Base-by-base conservation (phyloP, 1,139 yeast genomes). In the Saccharomyces hybrid region DNA sequence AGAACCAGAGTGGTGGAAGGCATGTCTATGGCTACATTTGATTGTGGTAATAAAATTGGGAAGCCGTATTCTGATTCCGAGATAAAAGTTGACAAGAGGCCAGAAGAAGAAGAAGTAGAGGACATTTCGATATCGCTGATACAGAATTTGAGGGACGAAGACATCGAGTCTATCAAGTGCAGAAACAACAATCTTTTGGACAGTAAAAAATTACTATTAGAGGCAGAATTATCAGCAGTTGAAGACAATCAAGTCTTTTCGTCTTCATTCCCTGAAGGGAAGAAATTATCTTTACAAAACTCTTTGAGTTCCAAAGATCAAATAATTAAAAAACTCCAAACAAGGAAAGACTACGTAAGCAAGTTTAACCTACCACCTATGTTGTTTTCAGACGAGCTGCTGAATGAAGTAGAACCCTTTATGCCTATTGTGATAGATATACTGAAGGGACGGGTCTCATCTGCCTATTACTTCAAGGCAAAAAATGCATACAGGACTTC, bases 391-490 rank as follows among this genome's bases (percentile, higher is more conserved):
- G 52, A 54, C 1, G 72, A 71, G 42, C 52, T 76, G 14, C 54
- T 63, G 6, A 49, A 54, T 0, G 68, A 74, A 51, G 72, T 73
- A 1, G 61, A 67, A 26, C 65, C 66, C 8, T 71, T 75, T 55
- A 55, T 76, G 14, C 56, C 60, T 1, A 55, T 76, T 1, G 69
- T 83, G 0, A 75, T 76, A 0, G 65, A 70, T 27, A 73, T 84
- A 9, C 66, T 84, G 8, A 64, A 71, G 1, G 85, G 82, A 0
- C 60, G 70, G 12, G 61, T 64, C 0, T 69, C 73, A 11, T 82
- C 88, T 0, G 64, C 67, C 28, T 84, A 76, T 65, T 83, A 81
- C 61, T 70, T 69, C 2, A 57, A 73, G 29, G 89, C 89, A 0
- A 72, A 74, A 32, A 58, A 64, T 8, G 74, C 76, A 50, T 69